Conservation (phyloP, 108 stramenopile species). For the Pseudonitzschia delicatissima region DNA sequence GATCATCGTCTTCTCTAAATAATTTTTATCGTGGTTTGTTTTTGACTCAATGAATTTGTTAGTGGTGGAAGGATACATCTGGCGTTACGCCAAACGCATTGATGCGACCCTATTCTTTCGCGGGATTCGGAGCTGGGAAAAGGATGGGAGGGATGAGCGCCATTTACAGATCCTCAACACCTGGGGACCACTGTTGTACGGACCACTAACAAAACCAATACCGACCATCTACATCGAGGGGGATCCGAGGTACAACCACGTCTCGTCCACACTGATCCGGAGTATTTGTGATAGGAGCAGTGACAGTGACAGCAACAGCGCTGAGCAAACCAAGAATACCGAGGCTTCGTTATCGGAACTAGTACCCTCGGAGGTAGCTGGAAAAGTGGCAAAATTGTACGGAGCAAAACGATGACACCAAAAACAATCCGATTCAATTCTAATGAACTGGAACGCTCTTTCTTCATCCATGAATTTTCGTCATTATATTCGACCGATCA, state of each 20-base stretch:
- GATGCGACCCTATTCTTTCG: slow-evolving; percentile 64
- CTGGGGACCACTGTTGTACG: slow-evolving; percentile 60
- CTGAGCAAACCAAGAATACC: slow-evolving; percentile 9
- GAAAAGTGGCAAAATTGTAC: slow-evolving; percentile 26
- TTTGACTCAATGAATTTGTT: neutral
- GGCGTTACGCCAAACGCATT: slow-evolving; percentile 68
- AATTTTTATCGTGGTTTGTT: neutral
- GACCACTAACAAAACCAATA: slow-evolving; percentile 60
- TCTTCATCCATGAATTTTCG: too few relatives aligned
- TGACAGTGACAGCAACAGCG: neutral
- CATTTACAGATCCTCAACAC: slow-evolving; percentile 66
- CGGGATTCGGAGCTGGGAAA: slow-evolving; percentile 83
- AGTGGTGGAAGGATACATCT: slow-evolving; percentile 82
- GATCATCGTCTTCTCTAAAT: neutral
- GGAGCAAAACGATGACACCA: neutral
- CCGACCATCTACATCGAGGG: slow-evolving; percentile 75
- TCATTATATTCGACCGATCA: too few relatives aligned
- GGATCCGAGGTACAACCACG: slow-evolving; percentile 72
- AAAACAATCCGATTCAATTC: too few relatives aligned
- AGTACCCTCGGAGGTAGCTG: slow-evolving; percentile 32
- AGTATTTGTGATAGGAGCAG: slow-evolving; percentile 38
- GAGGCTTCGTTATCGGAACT: slow-evolving; percentile 25
- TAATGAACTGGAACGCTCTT: neutral
- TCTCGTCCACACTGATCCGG: slow-evolving; percentile 74
- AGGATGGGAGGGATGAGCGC: slow-evolving; percentile 77